Evolutionary conservation across 768 basidiomycete genomes (phyloP), one percentile per base, ranked within the genome.

Genomic region (Tremella yokohamensis): DNA sequence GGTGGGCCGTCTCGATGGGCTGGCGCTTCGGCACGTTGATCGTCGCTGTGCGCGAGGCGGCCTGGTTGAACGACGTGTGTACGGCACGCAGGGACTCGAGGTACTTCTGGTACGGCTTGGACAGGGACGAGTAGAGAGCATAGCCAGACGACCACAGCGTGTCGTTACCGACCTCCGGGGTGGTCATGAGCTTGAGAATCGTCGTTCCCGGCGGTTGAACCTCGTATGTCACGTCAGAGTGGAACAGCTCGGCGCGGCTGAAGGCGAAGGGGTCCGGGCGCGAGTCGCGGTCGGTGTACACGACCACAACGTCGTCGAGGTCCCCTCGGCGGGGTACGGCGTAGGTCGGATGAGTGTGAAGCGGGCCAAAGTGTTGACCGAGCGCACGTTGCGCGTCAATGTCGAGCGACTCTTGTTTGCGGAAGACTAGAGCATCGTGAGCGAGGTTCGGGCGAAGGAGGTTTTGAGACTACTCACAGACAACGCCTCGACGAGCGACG

Each of bases 311-410:
- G 58, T 77, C 74, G 42, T 77, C 73, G n/a, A 73, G 57, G 15
- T 88, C 88, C 16, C 81, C 83, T 67, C 83, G 82, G 58, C 78
- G 78, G 1, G 89, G 87, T 49, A 90, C 80, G 0, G 86, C 86
- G 9, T 87, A 89, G 2, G 87, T 89, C 2, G 89, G 86, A 68
- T 92, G 88, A 71, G 85, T 87, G 75, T 91, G 88, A 83, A 86
- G 65, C 19, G 74, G 74, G 24, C 74, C 74, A 64, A 72, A 76
- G 61, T 74, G 65, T 16, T 49, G 38, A 24, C 74, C 74, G 37
- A 76, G 60, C 7, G 62, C 72, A 16, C 69, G 61, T 47, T 76
- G 74, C 8, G 61, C 50, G 26, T 76, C 74, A 55, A 76, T 71
- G 1, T 68, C 62, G 39, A 76, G 49, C 45, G 64, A 57, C 19